Evolutionary conservation across 139 green algal species (phyloP).

Genomic region (Haematococcus lacustris): DNA sequence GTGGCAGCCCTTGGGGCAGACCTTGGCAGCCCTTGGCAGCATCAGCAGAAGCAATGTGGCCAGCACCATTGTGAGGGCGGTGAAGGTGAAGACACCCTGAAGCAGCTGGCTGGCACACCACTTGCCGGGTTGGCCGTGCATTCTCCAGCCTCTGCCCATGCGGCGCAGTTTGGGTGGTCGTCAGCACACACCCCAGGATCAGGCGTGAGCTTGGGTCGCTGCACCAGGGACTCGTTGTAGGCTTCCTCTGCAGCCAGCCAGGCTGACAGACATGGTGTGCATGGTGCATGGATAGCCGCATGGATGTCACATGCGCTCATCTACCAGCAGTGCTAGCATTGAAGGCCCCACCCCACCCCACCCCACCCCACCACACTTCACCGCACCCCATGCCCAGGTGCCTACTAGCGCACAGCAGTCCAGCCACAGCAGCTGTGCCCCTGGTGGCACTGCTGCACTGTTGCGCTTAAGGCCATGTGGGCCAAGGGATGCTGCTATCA

Average conservation of each 20-base stretch:
- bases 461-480: no score
- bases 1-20: no score
- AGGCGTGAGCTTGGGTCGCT: slow-evolving; percentile 5
- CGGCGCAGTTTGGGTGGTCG: slow-evolving; percentile 23
- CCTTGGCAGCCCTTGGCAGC: no score
- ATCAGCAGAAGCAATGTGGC: no score
- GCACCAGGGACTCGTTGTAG: not conserved
- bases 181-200: slow-evolving; percentile 30
- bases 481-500: not conserved
- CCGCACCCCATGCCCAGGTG: not conserved
- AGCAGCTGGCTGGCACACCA: no score
- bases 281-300: not conserved
- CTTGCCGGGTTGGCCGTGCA: slow-evolving; percentile 33
- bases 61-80: no score
- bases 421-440: no score
- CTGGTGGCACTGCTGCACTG: no score
- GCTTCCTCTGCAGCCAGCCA: slow-evolving; percentile 10
- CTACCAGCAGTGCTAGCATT: no score
- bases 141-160: slow-evolving; percentile 24
- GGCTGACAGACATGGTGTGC: not conserved
- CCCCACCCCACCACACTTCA: not conserved
- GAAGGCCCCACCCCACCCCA: no score
- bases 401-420: not conserved
- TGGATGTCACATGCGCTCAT: not conserved
- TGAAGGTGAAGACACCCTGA: no score